Evolutionary conservation across 352 stramenopile species (phyloP).

Genomic region (Globisporangium spiculum): DNA sequence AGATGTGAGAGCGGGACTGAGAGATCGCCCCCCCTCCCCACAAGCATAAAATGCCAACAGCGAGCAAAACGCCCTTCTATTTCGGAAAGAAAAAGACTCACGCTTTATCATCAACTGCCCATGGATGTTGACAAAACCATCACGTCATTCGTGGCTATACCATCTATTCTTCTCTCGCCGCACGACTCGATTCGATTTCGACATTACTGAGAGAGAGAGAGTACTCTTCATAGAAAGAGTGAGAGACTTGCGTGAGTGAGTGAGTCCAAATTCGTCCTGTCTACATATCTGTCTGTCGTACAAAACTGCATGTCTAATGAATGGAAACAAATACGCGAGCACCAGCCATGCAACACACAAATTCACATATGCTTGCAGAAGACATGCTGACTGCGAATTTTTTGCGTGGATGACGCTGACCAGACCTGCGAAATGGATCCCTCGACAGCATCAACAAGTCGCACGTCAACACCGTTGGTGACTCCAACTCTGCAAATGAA

Average conservation of each 20-base stretch:
- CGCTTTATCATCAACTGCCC: not conserved
- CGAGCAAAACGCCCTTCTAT: not conserved
- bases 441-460: not conserved
- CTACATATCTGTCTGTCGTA: not conserved
- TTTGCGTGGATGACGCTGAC: not conserved
- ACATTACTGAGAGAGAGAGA: not conserved
- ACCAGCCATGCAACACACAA: not conserved
- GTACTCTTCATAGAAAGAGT: not conserved
- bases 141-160: not conserved
- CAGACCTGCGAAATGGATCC: not conserved
- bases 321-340: not conserved
- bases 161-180: not conserved
- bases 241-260: not conserved
- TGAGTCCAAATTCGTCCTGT: not conserved
- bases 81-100: not conserved
- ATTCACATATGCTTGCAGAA: too few species aligned
- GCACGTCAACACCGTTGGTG: not conserved
- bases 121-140: not conserved
- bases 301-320: not conserved
- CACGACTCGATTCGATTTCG: not conserved
- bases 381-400: too few species aligned
- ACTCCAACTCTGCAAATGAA: not conserved
- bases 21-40: not conserved
- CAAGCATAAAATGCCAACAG: not conserved
- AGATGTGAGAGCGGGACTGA: not conserved